A percentile compares a stretch with the other conserved stretches of the same genome.
These are phyloP conservation scores for Maudiozyma saulgeensis DNA, from an alignment of 805 yeast genomes.

Conservation along the genomic window DNA sequence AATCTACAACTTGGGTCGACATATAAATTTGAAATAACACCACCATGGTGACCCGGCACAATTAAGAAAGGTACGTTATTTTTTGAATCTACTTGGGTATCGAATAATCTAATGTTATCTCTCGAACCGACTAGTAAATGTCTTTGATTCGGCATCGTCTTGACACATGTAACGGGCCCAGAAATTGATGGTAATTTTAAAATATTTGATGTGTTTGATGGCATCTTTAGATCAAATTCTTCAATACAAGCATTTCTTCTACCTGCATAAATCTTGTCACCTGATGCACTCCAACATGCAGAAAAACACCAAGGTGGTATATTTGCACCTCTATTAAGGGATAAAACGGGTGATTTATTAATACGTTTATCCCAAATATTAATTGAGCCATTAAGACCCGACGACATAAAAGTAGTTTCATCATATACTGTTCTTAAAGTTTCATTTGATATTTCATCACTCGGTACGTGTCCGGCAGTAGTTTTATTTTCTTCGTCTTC, in stretches of 20 bases:
- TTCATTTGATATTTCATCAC: slow-evolving; percentile 18
- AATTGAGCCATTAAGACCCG: slow-evolving; percentile 75
- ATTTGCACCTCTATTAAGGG: slow-evolving; percentile 45
- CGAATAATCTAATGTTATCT: slow-evolving; percentile 84
- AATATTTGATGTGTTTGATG: slow-evolving; percentile 44
- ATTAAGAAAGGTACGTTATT: slow-evolving; percentile 65
- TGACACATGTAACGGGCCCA: slow-evolving; percentile 80
- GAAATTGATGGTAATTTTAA: slow-evolving; percentile 76
- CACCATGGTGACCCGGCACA: slow-evolving; percentile 95
- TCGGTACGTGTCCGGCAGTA: background rate
- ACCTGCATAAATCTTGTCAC: slow-evolving; percentile 72
- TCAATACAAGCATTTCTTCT: slow-evolving; percentile 85
- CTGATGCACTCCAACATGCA: slow-evolving; percentile 80
- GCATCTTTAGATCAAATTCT: slow-evolving; percentile 54
- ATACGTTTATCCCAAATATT: slow-evolving; percentile 75
- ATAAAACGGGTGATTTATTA: slow-evolving; percentile 33
- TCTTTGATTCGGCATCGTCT: slow-evolving; percentile 69
- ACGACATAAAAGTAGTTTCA: slow-evolving; percentile 56
- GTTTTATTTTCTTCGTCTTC: slow-evolving; percentile 6
- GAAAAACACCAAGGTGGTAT: slow-evolving; percentile 94
- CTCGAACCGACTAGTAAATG: slow-evolving; percentile 80
- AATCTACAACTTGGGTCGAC: slow-evolving; percentile 85
- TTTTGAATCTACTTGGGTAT: slow-evolving; percentile 34
- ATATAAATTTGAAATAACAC: slow-evolving; percentile 62
- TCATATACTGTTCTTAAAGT: slow-evolving; percentile 27